Evolutionary conservation across 2,329 filamentous ascomycete genomes (phyloP).

Genomic region (Alternaria rosae): DNA sequence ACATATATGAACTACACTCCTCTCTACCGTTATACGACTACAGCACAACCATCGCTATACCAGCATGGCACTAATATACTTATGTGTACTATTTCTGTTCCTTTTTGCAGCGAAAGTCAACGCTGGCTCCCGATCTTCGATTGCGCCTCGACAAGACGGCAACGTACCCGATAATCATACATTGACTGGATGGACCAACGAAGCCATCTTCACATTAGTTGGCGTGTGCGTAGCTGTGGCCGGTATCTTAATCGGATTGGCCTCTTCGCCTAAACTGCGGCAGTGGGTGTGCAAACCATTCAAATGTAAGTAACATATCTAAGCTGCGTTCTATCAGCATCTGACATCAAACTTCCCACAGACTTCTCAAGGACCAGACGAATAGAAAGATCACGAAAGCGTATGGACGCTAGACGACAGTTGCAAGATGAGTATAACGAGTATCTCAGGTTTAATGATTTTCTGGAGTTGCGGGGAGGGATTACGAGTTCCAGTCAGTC

Average conservation of each 20-base stretch:
- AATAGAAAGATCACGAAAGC: not conserved
- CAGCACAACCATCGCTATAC: too few relatives aligned
- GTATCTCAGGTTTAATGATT: not conserved
- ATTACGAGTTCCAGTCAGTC: not conserved
- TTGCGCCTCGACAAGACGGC: too few relatives aligned
- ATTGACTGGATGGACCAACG: constrained; percentile 3
- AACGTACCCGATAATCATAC: too few relatives aligned
- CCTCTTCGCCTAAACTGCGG: not conserved
- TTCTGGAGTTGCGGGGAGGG: not conserved
- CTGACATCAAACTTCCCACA: not conserved
- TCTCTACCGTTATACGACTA: too few relatives aligned
- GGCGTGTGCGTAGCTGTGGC: not conserved
- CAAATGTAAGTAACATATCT: not conserved
- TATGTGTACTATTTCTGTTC: too few relatives aligned
- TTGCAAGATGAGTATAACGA: not conserved
- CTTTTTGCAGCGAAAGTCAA: too few relatives aligned
- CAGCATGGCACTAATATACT: too few relatives aligned
- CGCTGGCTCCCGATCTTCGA: too few relatives aligned
- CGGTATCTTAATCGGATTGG: not conserved
- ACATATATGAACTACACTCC: too few relatives aligned
- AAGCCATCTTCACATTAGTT: not conserved
- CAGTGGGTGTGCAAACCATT: not conserved
- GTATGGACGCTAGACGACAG: not conserved
- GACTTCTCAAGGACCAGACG: not conserved
- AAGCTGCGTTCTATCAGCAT: not conserved